Conservation (phyloP, 257 asterid genomes). For the Scutellaria barbata region DNA sequence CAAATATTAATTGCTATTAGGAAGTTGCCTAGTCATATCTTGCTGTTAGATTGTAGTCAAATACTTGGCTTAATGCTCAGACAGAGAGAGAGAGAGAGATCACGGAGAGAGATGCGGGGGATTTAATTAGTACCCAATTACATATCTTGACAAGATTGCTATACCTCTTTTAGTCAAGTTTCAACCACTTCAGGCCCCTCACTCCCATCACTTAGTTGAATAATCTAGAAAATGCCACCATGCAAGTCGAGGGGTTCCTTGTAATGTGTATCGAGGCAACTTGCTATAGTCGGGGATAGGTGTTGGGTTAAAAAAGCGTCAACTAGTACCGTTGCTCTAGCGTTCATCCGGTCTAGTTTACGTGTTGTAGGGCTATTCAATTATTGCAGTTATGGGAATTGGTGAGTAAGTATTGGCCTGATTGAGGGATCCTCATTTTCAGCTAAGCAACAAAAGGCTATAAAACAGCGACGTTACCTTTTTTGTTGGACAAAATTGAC, state of each 20-base stretch:
- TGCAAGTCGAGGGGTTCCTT: not conserved
- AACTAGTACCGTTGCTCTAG: not conserved
- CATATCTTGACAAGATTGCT: not conserved
- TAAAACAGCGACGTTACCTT: conserved; percentile 39
- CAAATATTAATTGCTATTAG: conserved; percentile 40
- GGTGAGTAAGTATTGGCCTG: conserved; percentile 42
- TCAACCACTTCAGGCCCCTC: conserved; percentile 22
- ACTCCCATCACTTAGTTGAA: conserved; percentile 2
- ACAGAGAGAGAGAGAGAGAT: not conserved
- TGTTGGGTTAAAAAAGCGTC: no score
- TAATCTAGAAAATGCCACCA: not conserved
- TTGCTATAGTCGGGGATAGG: conserved; percentile 18
- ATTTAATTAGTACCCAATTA: not conserved
- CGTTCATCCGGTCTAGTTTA: conserved; percentile 33
- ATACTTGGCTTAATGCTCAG: conserved; percentile 36
- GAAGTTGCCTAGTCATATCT: conserved; percentile 53
- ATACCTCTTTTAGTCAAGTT: conserved; percentile 7
- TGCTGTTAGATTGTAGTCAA: conserved; percentile 31
- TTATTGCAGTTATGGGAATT: conserved; percentile 39
- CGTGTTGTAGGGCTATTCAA: conserved; percentile 30
- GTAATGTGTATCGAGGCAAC: no score
- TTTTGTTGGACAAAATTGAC: conserved; percentile 41
- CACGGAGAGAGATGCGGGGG: not conserved
- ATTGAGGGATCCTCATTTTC: conserved; percentile 42
- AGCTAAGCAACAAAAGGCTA: conserved; percentile 52